Percentiles rank a stretch among this genome's conserved stretches.
These are phyloP conservation scores for Cryptococcus maquisensis DNA, from an alignment of 1,284 basidiomycete genomes.

Conservation along the genomic window DNA sequence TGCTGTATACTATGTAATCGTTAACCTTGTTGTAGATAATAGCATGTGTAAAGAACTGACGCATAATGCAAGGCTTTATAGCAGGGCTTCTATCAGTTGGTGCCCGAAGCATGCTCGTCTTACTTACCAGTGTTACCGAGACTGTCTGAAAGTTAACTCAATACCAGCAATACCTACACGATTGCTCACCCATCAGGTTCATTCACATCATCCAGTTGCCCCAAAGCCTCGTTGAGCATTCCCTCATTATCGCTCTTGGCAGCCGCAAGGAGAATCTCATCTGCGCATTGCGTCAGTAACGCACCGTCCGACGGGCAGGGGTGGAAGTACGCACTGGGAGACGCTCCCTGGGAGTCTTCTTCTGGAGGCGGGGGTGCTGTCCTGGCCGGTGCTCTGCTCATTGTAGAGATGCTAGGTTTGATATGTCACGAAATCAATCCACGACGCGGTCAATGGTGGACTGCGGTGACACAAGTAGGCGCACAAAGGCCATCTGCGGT, in stretches of 20 bases:
- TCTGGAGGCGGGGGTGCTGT: conserved; percentile 41
- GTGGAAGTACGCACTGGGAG: conserved; percentile 32
- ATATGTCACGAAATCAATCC: too few species aligned
- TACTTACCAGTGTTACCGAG: conserved; percentile 65
- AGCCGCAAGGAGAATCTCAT: conserved; percentile 68
- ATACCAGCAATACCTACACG: background rate
- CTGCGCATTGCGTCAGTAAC: conserved; percentile 45
- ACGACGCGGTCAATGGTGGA: too few species aligned
- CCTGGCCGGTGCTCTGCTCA: conserved; percentile 31
- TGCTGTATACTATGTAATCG: conserved; percentile 36
- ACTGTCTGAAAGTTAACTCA: conserved; percentile 43
- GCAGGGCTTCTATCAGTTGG: background rate
- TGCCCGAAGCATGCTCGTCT: background rate
- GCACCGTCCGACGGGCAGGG: background rate
- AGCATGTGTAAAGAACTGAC: conserved; percentile 51
- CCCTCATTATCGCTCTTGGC: conserved; percentile 72
- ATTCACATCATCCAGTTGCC: conserved; percentile 64
- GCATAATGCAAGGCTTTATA: conserved; percentile 69
- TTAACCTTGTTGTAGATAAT: background rate
- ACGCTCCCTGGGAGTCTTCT: conserved; percentile 37
- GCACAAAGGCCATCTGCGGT: too few species aligned
- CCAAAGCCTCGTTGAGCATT: conserved; percentile 60
- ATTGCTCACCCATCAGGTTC: conserved; percentile 64
- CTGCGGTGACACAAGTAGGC: too few species aligned
- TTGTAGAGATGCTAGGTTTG: conserved; percentile 2